Conservation (phyloP, 2,329 filamentous ascomycete genomes). For the Periconia digitata region DNA sequence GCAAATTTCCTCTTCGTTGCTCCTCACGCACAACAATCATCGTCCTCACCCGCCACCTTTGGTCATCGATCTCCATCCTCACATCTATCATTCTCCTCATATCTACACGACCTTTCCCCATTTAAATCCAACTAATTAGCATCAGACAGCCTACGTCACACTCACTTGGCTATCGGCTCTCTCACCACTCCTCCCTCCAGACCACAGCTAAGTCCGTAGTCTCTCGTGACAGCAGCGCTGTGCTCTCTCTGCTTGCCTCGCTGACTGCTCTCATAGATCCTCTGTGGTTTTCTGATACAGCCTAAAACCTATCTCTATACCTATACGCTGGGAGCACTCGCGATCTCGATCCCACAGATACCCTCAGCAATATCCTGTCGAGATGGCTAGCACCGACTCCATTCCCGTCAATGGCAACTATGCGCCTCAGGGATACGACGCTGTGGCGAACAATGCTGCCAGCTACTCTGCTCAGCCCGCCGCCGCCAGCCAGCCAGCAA, state of each 20-base stretch:
- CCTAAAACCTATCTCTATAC: neutral
- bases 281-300: neutral
- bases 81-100: conserved; percentile 16
- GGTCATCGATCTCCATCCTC: conserved; percentile 7
- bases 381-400: conserved; percentile 40
- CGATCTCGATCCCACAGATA: conserved; percentile 5
- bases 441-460: conserved; percentile 30
- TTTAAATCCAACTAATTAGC: conserved; percentile 18
- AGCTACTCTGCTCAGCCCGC: conserved; percentile 31
- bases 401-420: conserved; percentile 54
- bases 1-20: conserved; percentile 6
- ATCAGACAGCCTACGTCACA: conserved; percentile 2
- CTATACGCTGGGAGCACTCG: neutral
- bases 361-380: conserved; percentile 18
- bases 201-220: neutral
- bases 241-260: neutral
- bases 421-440: conserved; percentile 46
- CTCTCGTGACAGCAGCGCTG: neutral
- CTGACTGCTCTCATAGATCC: neutral
- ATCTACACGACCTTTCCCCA: conserved; percentile 13
- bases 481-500: conserved; percentile 27
- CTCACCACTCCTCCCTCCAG: conserved; percentile 4
- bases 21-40: conserved; percentile 3
- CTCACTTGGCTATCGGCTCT: conserved; percentile 7
- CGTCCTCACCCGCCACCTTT: conserved; percentile 1